A percentile compares a stretch with the other conserved stretches of the same genome.
These are phyloP conservation scores for Malus fusca DNA, from an alignment of 306 rosid genomes.

Conservation along the genomic window DNA sequence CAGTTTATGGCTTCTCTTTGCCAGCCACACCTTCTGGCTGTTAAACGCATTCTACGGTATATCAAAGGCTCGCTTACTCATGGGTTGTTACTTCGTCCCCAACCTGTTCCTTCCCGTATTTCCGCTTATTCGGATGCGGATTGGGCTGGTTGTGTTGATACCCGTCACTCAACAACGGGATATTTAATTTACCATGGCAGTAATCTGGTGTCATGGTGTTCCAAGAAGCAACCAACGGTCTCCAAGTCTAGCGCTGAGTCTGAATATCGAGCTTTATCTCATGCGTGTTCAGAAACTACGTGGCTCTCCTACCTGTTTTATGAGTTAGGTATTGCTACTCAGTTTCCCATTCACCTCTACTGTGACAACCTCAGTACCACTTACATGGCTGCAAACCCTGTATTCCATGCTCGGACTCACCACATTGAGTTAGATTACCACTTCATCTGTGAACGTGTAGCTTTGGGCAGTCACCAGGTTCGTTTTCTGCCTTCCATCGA, in stretches of 20 bases:
- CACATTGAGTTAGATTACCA: background rate
- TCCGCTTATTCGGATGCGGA: background rate
- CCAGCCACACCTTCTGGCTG: background rate
- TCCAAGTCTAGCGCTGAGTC: background rate
- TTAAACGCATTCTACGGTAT: background rate
- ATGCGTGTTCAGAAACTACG: background rate
- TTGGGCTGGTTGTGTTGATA: background rate
- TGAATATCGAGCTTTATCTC: background rate
- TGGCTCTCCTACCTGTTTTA: background rate
- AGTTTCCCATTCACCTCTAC: background rate
- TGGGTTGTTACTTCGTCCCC: background rate
- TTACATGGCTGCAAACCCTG: background rate
- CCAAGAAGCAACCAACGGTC: background rate
- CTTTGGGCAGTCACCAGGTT: background rate
- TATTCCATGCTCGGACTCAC: background rate
- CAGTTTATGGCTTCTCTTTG: background rate
- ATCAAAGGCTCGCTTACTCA: background rate
- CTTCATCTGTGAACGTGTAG: background rate
- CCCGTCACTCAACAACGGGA: fast-evolving
- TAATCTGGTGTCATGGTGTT: background rate
- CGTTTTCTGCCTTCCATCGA: background rate
- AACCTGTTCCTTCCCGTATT: background rate
- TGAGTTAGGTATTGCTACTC: background rate
- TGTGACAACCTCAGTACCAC: background rate
- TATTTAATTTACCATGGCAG: background rate